Evolutionary conservation across 1,284 basidiomycete species (phyloP).

Genomic region (Mycena sp.): DNA sequence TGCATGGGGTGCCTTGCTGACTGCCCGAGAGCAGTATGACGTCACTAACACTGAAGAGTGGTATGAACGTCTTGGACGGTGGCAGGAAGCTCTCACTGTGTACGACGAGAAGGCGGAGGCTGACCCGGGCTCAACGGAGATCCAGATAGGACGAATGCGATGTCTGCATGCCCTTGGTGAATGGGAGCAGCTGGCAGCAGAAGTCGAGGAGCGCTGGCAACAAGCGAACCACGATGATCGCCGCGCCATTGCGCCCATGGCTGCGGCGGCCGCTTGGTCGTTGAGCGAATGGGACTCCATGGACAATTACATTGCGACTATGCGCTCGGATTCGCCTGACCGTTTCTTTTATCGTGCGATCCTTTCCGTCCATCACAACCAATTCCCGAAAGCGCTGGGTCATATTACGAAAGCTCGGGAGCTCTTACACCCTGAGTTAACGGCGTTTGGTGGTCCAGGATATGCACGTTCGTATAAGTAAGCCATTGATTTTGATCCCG

Average conservation of each 20-base stretch:
- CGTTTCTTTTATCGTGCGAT: conserved; percentile 97
- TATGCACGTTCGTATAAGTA: conserved; percentile 97
- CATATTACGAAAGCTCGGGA: conserved; percentile 96
- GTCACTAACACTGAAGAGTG: conserved; percentile 95
- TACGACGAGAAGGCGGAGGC: conserved; percentile 85
- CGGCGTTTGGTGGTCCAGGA: conserved; percentile 94
- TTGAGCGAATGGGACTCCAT: conserved; percentile 98
- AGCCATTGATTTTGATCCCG: conserved; percentile 40
- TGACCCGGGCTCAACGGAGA: conserved; percentile 76
- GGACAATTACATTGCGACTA: conserved; percentile 97
- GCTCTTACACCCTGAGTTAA: conserved; percentile 91
- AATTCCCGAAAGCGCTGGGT: conserved; percentile 90
- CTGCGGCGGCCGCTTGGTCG: conserved; percentile 97
- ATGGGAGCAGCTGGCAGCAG: conserved; percentile 92
- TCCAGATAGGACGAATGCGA: conserved; percentile 92
- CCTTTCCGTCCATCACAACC: conserved; percentile 95
- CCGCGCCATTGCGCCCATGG: conserved; percentile 94
- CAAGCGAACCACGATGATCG: conserved; percentile 87
- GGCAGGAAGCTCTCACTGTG: conserved; percentile 93
- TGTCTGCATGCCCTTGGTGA: conserved; percentile 98
- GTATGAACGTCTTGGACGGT: conserved; percentile 98
- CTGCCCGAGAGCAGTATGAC: conserved; percentile 88
- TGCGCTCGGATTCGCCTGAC: conserved; percentile 95
- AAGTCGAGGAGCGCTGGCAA: conserved; percentile 93
- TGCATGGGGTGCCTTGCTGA: conserved; percentile 92